Base-by-base conservation (phyloP, 2,329 filamentous ascomycete species). In the Calonectria pauciramosa region DNA sequence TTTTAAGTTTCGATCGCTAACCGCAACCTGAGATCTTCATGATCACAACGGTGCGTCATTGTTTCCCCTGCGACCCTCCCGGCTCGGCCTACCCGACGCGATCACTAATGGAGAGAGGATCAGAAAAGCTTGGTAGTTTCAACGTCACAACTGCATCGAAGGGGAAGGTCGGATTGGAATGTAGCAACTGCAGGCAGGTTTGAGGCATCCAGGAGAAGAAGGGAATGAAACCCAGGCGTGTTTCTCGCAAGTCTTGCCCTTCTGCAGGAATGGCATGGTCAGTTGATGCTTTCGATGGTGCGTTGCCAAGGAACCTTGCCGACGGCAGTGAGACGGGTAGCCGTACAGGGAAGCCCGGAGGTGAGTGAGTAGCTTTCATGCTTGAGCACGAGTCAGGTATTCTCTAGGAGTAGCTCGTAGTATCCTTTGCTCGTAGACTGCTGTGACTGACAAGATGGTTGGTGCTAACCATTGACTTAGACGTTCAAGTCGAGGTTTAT, bases 21-120 rank as follows among this genome's bases (percentile, higher is more conserved):
- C 38, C 41, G 60, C 60, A 44, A 47, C 38, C 41, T 65, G 60
- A 65, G 60, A 65, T 65, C 60, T 44, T n/a, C 60, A 32, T 47
- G 28, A 65, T 49, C 26, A n/a, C 41, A 8, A 11, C 38, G 60
- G 26, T 20, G 60, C 60, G 60, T 65, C 38, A 65, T 65, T 65
- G 60, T 65, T 56, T 47, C 18, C 30, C 41, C 54, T 44, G 68
- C 41, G 20, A 63, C 32, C 56, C 66, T 49, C 44, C 44, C 38
- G 56, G 56, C 23, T 41, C 34, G 18, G 56, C 26, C 26, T 63
- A 38, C 34, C 56, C 56, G 56, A 63, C 9, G 14, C 34, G 23
- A 36, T 13, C 20, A 14, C 23, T 38, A 18, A 20, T 63, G 36
- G 44, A 23, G 44, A 47, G 44, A 23, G 44, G 44, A 47, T 47